Conservation (phyloP, 106 monocot genomes). For the Dendrobium nobile region DNA sequence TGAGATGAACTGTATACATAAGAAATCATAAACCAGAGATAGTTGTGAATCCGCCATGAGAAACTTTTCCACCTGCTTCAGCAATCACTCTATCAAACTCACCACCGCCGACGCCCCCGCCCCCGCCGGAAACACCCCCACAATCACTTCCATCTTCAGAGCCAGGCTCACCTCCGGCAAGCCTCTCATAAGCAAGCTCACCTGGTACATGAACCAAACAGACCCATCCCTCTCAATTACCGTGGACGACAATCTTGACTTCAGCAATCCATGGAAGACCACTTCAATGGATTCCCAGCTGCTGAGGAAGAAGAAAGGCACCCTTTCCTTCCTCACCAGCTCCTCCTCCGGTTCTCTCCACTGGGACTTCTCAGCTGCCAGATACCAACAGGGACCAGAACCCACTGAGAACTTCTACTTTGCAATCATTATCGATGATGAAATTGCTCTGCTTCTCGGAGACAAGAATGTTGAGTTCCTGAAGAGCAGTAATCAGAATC, state of each 20-base stretch:
- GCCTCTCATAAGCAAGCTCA: slow-evolving; percentile 39
- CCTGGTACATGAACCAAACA: slow-evolving; percentile 42
- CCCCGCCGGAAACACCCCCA: neutral
- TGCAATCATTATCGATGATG: slow-evolving; percentile 21
- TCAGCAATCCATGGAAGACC: neutral
- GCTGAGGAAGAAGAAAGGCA: neutral
- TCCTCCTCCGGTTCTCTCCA: slow-evolving; percentile 2
- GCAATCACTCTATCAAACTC: slow-evolving; percentile 41
- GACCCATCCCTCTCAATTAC: slow-evolving; percentile 42
- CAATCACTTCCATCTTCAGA: slow-evolving; percentile 49
- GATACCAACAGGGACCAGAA: slow-evolving; percentile 16
- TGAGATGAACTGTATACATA: too few relatives aligned
- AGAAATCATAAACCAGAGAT: too few relatives aligned
- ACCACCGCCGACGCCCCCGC: slow-evolving; percentile 19
- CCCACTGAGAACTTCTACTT: slow-evolving; percentile 47
- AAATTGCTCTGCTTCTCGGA: slow-evolving; percentile 37
- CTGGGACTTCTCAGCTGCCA: slow-evolving; percentile 56
- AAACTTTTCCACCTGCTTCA: slow-evolving; percentile 30
- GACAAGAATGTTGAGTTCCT: slow-evolving; percentile 14
- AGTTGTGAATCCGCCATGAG: neutral
- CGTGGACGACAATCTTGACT: neutral
- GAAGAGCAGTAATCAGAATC: neutral
- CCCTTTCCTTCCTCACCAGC: too few relatives aligned
- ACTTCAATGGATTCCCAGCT: neutral
- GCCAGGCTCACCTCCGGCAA: slow-evolving; percentile 29